phyloP scores from a whole-genome alignment of 2,329 filamentous ascomycete species.

The Thelonectria discophora region DNA sequence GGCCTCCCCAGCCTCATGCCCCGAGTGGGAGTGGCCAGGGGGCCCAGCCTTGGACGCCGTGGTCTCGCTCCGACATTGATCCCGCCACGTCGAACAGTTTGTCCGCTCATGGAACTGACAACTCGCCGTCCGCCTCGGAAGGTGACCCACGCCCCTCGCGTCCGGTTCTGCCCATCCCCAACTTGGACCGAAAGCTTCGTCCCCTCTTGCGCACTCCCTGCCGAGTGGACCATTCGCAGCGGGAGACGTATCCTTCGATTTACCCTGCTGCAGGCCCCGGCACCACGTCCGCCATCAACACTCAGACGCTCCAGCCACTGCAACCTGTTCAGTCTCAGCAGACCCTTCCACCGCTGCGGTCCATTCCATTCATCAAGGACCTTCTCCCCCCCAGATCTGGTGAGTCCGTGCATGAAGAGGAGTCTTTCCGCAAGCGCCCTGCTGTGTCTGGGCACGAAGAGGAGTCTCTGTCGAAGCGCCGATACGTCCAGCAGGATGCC shows the following conservation, averaged over 20 bases:
- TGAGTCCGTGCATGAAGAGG: conserved; percentile 1
- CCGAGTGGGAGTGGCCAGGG: not conserved
- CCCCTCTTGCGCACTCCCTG: conserved; percentile 7
- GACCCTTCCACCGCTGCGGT: too few species aligned
- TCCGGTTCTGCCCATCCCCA: not conserved
- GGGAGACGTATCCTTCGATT: not conserved
- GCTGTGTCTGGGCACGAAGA: conserved; percentile 2
- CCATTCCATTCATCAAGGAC: too few species aligned
- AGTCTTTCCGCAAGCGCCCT: conserved; percentile 12
- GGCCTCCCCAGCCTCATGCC: not conserved
- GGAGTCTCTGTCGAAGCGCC: conserved; percentile 12
- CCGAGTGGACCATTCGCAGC: not conserved
- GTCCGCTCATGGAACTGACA: not conserved
- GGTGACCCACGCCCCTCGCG: too few species aligned
- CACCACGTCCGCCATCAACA: not conserved
- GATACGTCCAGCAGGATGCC: not conserved
- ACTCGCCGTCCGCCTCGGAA: not conserved
- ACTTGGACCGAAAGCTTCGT: not conserved
- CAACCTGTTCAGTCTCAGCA: too few species aligned
- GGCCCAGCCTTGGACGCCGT: too few species aligned
- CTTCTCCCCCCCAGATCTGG: not conserved
- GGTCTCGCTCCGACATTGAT: not conserved
- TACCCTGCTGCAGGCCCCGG: not conserved
- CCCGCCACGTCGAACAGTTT: not conserved
- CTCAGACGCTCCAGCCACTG: not conserved